phyloP scores from a whole-genome alignment of 495 filamentous ascomycete species.

The Aspergillus saccharolyticus region DNA sequence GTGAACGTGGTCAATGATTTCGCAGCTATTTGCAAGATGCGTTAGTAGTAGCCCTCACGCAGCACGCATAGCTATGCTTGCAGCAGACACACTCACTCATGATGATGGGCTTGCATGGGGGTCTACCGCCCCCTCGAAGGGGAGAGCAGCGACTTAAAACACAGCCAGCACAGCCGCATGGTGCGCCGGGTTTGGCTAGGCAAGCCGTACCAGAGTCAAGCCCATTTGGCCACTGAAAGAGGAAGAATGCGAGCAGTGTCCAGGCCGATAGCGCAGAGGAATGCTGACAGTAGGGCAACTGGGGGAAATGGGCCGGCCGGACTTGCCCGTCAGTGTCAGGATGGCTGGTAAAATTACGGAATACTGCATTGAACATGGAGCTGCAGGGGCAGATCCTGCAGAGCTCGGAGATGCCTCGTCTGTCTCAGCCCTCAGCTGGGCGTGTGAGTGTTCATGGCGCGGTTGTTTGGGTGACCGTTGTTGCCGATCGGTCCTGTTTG shows the following conservation, averaged over 20 bases:
- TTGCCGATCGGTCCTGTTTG: background rate
- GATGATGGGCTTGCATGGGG: background rate
- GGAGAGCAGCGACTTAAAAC: constrained; percentile 3
- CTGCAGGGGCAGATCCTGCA: background rate
- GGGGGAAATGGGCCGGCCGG: constrained; percentile 8
- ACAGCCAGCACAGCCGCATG: constrained; percentile 1
- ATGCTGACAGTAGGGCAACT: constrained; percentile 15
- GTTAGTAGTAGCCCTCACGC: constrained; percentile 7
- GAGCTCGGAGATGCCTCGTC: background rate
- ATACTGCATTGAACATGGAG: background rate
- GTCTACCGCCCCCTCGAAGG: background rate
- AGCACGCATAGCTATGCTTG: background rate
- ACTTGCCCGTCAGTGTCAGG: background rate
- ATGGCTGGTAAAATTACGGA: background rate
- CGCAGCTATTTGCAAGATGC: constrained; percentile 21
- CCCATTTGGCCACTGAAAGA: constrained; percentile 6
- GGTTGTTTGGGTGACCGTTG: background rate
- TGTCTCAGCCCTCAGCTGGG: background rate
- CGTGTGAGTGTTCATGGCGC: background rate
- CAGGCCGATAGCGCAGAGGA: constrained; percentile 15
- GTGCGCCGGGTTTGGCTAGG: constrained; percentile 6
- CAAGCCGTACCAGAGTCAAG: background rate
- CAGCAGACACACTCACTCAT: background rate
- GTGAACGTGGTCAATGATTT: constrained; percentile 31
- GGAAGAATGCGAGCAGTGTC: constrained; percentile 14